phyloP scores from a whole-genome alignment of 345 rosid species.

The Iberis pinnata region DNA sequence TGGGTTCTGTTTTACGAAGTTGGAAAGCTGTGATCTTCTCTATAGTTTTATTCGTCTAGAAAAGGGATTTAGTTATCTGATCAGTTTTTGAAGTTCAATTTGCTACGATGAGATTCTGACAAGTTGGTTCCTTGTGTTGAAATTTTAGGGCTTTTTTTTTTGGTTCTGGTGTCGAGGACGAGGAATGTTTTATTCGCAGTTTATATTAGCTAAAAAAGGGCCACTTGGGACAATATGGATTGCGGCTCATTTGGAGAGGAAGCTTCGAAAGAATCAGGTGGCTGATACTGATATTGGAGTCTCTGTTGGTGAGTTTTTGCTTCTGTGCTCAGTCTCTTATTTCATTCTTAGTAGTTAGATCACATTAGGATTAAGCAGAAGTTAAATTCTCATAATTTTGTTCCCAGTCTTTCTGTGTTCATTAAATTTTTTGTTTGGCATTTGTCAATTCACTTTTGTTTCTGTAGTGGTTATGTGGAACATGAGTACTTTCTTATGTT shows the following conservation, averaged over 20 bases:
- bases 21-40: neutral
- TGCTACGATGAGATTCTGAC: conserved; percentile 5
- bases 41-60: neutral
- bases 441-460: neutral
- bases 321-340: neutral
- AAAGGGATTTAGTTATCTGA: too few relatives aligned
- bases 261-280: conserved; percentile 98
- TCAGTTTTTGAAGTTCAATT: neutral
- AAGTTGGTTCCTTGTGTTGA: conserved; percentile 25
- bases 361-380: too few relatives aligned
- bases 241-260: conserved; percentile 98
- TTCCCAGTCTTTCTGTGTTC: too few relatives aligned
- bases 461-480: conserved; percentile 4
- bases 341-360: neutral
- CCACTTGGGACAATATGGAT: conserved; percentile 99
- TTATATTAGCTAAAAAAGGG: conserved; percentile 99
- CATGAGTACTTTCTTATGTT: too few relatives aligned
- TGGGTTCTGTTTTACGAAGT: neutral
- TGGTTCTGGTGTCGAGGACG: conserved; percentile 17
- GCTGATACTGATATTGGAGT: conserved; percentile 98
- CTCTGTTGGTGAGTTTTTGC: conserved; percentile 94
- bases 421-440: too few relatives aligned
- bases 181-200: conserved; percentile 96
- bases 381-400: too few relatives aligned
- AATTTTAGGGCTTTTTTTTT: conserved; percentile 26